Evolutionary conservation across 768 basidiomycete species (phyloP), one percentile per base, ranked within the genome.

Genomic region (Panaeolus cyanescens): DNA sequence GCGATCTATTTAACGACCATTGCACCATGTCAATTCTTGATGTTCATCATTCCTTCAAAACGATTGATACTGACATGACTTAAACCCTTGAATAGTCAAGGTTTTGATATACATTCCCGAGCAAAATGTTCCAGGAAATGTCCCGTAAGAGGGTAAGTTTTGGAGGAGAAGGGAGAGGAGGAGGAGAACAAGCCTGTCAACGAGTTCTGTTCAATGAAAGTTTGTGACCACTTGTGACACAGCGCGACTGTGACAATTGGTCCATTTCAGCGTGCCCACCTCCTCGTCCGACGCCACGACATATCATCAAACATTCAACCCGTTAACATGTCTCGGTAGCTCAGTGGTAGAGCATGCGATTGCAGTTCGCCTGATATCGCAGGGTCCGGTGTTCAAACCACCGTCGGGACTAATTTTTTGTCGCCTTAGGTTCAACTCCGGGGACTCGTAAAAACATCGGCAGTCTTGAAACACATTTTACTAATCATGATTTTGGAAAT

Each of bases 71-170:
- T 67, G 70, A 91, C 91, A 99, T n/a, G 95, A 97, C 77, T 99
- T 99, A 85, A 99, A 99, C 61, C 96, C 96, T 75, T 94, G 90
- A 61, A 95, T 91, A 1, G 93, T 94, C 31, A 95, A 76, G 19
- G 93, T 93, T 72, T 95, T 93, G 74, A 95, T 94, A 70, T 88
- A 89, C 91, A 92, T 92, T 30, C 31, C 40, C 32, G 28, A 20
- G 40, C 17, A 34, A 32, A n/a, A 59, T 25, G 32, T 28, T 56
- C 33, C 32, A 36, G 32, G 55, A 37, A 56, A 37, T 33, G 33
- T 34, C 55, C 13, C 36, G 32, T 9, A 15, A 50, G 12, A 50
- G 45, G 45, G 25, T 56, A 17, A 34, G n/a, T 6, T 34, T 56
- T 15, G 30, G 55, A 56, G 36, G 55, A 28, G 19, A 25, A 34